Percentiles rank a stretch among this genome's conserved stretches.
Conservation (phyloP, 1,284 basidiomycete species). For the Afroboletus lepidellus region DNA sequence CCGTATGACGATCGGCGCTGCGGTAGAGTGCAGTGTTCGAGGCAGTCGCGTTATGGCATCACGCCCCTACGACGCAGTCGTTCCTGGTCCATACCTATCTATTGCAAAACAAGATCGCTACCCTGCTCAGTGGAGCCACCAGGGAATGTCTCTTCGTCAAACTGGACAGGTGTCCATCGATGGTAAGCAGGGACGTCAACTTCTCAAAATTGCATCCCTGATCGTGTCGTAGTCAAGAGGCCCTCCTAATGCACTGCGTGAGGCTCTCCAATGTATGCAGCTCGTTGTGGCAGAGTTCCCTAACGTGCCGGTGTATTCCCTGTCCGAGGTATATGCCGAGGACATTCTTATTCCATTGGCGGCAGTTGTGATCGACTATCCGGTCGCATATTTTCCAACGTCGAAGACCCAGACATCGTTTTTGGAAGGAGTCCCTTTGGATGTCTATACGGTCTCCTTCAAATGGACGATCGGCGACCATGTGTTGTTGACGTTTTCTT, state of each 20-base stretch:
- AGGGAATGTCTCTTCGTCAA: conserved; percentile 20
- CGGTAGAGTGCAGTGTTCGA: conserved; percentile 31
- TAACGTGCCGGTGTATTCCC: conserved; percentile 18
- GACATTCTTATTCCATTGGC: conserved; percentile 45
- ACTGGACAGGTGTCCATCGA: conserved; percentile 17
- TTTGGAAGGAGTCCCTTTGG: conserved; percentile 42
- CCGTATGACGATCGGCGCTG: not conserved
- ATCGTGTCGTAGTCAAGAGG: conserved; percentile 11
- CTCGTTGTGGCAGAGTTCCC: conserved; percentile 20
- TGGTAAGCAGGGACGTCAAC: conserved; percentile 17
- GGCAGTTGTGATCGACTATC: conserved; percentile 56
- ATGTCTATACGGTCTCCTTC: conserved; percentile 46
- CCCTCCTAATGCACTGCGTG: conserved; percentile 11
- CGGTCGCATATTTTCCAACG: conserved; percentile 52
- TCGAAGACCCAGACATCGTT: conserved; percentile 36
- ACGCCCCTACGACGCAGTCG: conserved; percentile 42
- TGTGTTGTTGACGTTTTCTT: conserved; percentile 43
- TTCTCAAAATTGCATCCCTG: not conserved
- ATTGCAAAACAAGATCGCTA: conserved; percentile 13
- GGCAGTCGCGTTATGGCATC: conserved; percentile 40
- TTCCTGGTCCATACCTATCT: conserved; percentile 43
- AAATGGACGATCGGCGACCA: conserved; percentile 17
- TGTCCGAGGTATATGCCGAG: conserved; percentile 27
- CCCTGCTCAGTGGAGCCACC: conserved; percentile 3
- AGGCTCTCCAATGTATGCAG: conserved; percentile 19